Evolutionary conservation across 129 eudicot genomes (phyloP).

Genomic region (Flaveria ramosissima): DNA sequence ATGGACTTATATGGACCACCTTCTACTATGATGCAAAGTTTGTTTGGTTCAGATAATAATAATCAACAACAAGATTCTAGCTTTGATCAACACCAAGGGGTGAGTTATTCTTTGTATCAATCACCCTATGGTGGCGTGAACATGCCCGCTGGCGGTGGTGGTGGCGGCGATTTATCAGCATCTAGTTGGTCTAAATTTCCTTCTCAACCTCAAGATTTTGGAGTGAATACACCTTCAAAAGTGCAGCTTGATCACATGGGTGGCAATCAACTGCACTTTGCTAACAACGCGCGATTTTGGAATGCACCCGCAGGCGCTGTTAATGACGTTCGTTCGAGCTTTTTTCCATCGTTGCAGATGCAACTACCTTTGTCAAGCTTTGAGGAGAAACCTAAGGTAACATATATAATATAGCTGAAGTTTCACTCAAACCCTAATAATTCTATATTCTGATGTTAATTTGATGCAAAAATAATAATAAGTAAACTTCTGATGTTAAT

Average conservation of each 20-base stretch:
- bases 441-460: background rate
- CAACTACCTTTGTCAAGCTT: conserved; percentile 50
- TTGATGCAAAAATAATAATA: background rate
- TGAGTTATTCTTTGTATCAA: conserved; percentile 40
- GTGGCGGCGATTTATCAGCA: conserved; percentile 24
- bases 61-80: conserved; percentile 37
- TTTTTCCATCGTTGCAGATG: conserved; percentile 56
- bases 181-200: conserved; percentile 39
- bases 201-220: conserved; percentile 38
- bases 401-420: background rate
- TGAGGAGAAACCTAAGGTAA: conserved; percentile 78
- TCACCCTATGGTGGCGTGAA: conserved; percentile 33
- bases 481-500: background rate
- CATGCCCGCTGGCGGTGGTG: conserved; percentile 18
- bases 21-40: conserved; percentile 50
- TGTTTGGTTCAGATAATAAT: conserved; percentile 54
- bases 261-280: conserved; percentile 31
- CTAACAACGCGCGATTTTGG: conserved; percentile 69
- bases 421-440: conserved; percentile 29
- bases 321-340: conserved; percentile 45
- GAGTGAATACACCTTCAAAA: conserved; percentile 43
- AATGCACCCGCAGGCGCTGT: conserved; percentile 52
- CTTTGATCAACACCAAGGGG: conserved; percentile 37
- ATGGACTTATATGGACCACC: conserved; percentile 55
- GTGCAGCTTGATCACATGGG: conserved; percentile 24